These are phyloP conservation scores for Ceratocystis papillata DNA, from an alignment of 2,329 filamentous ascomycete species.

Conservation along the genomic window DNA sequence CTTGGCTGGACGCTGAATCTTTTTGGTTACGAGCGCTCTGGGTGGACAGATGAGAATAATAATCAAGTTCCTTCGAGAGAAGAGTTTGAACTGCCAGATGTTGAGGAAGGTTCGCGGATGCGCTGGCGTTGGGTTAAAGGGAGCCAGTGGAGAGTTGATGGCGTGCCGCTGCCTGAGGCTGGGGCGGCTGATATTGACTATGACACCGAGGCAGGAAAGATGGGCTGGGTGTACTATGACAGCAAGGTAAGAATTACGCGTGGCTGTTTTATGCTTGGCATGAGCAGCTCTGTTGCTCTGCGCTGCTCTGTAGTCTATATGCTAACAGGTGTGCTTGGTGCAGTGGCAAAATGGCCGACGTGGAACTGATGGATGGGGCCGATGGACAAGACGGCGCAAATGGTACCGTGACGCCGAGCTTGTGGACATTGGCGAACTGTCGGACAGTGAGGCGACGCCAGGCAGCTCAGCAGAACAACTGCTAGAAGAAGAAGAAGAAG, in stretches of 20 bases:
- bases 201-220: constrained; percentile 50
- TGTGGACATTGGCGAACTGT: constrained; percentile 52
- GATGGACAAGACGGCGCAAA: constrained; percentile 85
- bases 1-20: constrained; percentile 89
- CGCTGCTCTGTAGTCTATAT: neutral
- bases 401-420: constrained; percentile 96
- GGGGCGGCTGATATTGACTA: constrained; percentile 38
- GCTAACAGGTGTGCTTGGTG: constrained; percentile 10
- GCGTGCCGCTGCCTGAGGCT: constrained; percentile 45
- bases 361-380: constrained; percentile 80
- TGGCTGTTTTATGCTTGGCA: neutral
- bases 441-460: constrained; percentile 13
- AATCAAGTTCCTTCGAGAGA: constrained; percentile 69
- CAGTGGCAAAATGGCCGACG: constrained; percentile 84
- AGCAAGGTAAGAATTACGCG: constrained; percentile 58
- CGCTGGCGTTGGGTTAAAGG: constrained; percentile 69
- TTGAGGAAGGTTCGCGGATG: constrained; percentile 49
- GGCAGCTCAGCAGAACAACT: neutral
- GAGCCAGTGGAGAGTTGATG: constrained; percentile 79
- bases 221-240: constrained; percentile 96
- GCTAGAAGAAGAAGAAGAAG: neutral
- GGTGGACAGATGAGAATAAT: constrained; percentile 95
- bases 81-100: constrained; percentile 51
- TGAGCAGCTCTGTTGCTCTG: neutral
- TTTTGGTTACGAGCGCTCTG: constrained; percentile 76